These are phyloP conservation scores for Bolboschoenoplectus hybrid DNA, from an alignment of 202 grass and related monocot species.

Conservation along the genomic window DNA sequence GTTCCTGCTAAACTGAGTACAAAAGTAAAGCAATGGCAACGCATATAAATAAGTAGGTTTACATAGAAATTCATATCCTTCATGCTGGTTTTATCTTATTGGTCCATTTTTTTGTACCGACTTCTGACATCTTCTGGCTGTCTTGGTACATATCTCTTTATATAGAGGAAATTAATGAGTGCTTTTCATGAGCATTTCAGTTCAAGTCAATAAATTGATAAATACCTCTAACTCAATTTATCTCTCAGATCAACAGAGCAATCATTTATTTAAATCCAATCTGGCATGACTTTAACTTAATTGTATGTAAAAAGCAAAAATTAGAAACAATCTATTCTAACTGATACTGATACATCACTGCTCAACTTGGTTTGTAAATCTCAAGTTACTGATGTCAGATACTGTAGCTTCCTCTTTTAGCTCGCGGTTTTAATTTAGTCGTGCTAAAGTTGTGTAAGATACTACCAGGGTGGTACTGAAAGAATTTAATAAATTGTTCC, in stretches of 20 bases:
- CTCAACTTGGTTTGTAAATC: not conserved
- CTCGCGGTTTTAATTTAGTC: not conserved
- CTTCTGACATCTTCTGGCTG: not conserved
- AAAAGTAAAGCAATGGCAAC: slow-evolving; percentile 75
- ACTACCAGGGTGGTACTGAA: not conserved
- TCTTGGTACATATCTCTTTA: not conserved
- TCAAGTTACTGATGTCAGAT: not conserved
- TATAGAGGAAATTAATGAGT: not conserved
- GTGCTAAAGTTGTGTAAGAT: not conserved
- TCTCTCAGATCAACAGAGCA: not conserved
- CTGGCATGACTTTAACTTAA: not conserved
- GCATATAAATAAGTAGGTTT: slow-evolving; percentile 7
- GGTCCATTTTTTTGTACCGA: not conserved
- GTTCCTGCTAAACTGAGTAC: slow-evolving; percentile 64
- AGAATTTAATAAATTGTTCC: not conserved
- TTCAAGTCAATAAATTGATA: not conserved
- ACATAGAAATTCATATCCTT: not conserved
- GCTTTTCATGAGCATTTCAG: not conserved
- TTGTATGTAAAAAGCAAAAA: not conserved
- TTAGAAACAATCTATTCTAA: not conserved
- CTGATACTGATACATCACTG: not conserved
- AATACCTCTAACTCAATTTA: not conserved
- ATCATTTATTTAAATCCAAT: not conserved
- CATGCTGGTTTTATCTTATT: slow-evolving; percentile 2
- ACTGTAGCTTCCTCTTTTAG: not conserved